phyloP scores from a whole-genome alignment of 495 filamentous ascomycete genomes.

The Penicillium riverlandense region DNA sequence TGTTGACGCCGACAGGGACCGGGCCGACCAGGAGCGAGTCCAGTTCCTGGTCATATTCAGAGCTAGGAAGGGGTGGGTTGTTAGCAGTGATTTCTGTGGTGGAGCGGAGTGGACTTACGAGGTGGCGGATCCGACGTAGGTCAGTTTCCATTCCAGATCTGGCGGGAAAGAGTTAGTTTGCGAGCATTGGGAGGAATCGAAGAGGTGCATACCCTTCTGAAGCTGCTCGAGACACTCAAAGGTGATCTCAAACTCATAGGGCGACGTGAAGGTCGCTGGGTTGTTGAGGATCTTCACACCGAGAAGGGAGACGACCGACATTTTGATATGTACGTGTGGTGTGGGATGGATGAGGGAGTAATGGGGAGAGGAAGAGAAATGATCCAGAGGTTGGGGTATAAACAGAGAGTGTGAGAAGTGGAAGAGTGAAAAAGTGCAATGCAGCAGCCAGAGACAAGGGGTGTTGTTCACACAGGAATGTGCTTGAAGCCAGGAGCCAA shows the following conservation, averaged over 20 bases:
- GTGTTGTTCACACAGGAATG: no score
- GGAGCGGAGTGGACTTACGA: conserved; percentile 54
- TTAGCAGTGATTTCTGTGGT: not conserved
- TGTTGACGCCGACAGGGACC: conserved; percentile 94
- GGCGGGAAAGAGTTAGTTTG: conserved; percentile 4
- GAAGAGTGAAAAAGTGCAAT: conserved; percentile 66
- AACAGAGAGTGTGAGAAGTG: not conserved
- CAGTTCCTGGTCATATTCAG: conserved; percentile 96
- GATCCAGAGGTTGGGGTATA: not conserved
- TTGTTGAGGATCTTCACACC: conserved; percentile 96
- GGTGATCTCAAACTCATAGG: conserved; percentile 96
- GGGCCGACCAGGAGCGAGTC: conserved; percentile 94
- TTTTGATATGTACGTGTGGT: conserved; percentile 38
- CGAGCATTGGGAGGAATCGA: not conserved
- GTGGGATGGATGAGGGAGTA: conserved; percentile 7
- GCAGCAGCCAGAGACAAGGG: conserved; percentile 11
- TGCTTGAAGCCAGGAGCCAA: conserved; percentile 15
- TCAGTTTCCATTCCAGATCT: conserved; percentile 99
- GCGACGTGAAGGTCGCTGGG: conserved; percentile 78
- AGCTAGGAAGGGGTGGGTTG: conserved; percentile 42
- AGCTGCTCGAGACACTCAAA: conserved; percentile 94
- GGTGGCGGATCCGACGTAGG: conserved; percentile 95
- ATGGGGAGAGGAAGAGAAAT: conserved; percentile 2
- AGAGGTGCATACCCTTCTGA: conserved; percentile 65
- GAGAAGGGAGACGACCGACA: conserved; percentile 95